A percentile compares a stretch with the other conserved stretches of the same genome.
Conservation (phyloP, 2,329 filamentous ascomycete species). For the Beauveria pseudobassiana region DNA sequence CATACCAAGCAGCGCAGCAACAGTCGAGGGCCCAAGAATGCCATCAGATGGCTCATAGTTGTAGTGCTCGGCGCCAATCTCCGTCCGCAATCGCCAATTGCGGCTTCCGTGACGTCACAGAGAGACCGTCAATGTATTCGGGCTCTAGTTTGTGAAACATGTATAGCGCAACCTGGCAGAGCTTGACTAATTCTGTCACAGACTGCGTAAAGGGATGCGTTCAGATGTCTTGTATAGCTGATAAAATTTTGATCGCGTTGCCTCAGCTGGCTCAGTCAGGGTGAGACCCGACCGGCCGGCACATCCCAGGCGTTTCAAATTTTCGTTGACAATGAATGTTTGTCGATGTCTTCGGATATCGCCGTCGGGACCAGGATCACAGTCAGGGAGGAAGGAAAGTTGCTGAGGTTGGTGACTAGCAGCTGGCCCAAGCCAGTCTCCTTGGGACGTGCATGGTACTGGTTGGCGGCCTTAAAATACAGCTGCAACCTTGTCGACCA, state of each 20-base stretch:
- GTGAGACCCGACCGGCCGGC: slow-evolving; percentile 83
- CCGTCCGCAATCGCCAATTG: slow-evolving; percentile 91
- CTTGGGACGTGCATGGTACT: slow-evolving; percentile 77
- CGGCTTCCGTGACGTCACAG: slow-evolving; percentile 86
- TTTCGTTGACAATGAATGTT: slow-evolving; percentile 87
- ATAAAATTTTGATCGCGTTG: slow-evolving; percentile 84
- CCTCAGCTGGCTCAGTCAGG: slow-evolving; percentile 66
- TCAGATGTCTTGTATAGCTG: slow-evolving; percentile 86
- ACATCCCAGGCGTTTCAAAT: slow-evolving; percentile 86
- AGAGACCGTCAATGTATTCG: slow-evolving; percentile 86
- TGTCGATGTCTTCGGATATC: slow-evolving; percentile 74
- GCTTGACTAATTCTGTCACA: slow-evolving; percentile 80
- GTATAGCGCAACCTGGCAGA: slow-evolving; percentile 83
- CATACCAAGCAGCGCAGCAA: slow-evolving; percentile 78
- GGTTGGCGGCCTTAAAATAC: slow-evolving; percentile 79
- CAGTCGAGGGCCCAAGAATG: slow-evolving; percentile 84
- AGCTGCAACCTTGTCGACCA: slow-evolving; percentile 75
- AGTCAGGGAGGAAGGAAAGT: slow-evolving; percentile 83
- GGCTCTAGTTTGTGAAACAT: slow-evolving; percentile 82
- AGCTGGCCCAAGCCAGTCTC: slow-evolving; percentile 76
- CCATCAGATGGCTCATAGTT: slow-evolving; percentile 90
- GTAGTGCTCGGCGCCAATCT: slow-evolving; percentile 86
- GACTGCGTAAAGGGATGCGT: slow-evolving; percentile 68
- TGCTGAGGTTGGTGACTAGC: slow-evolving; percentile 90
- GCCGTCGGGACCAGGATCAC: slow-evolving; percentile 85